Conservation (phyloP, 202 grass and related monocot species). For the Zoysia matrella region DNA sequence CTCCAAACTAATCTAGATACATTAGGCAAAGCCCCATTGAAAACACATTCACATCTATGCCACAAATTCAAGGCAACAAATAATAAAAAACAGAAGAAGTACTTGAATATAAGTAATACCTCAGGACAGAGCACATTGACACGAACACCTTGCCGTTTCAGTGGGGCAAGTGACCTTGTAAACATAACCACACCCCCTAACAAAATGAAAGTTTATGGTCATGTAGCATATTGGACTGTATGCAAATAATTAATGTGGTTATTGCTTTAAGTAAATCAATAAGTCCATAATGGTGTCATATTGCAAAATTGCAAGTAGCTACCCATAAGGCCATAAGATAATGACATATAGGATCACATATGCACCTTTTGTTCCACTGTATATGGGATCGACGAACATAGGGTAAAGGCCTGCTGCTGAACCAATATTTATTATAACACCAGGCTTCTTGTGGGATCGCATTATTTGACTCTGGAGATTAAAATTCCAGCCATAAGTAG, state of each 20-base stretch:
- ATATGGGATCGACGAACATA: constrained; percentile 69
- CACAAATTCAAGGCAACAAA: neutral
- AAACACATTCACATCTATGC: too few relatives aligned
- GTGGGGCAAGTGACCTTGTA: constrained; percentile 82
- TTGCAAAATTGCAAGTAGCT: constrained; percentile 6
- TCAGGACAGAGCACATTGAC: constrained; percentile 94
- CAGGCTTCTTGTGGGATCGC: constrained; percentile 76
- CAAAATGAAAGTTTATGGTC: constrained; percentile 41
- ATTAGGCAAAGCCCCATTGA: too few relatives aligned
- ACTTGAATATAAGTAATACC: constrained; percentile 56
- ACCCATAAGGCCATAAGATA: neutral
- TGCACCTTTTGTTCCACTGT: constrained; percentile 88
- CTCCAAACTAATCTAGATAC: too few relatives aligned
- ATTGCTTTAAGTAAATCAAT: constrained; percentile 27
- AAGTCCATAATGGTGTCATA: neutral
- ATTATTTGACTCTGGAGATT: constrained; percentile 82
- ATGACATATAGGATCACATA: constrained; percentile 21
- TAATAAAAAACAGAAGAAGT: constrained; percentile 17
- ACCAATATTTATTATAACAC: constrained; percentile 96
- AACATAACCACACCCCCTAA: constrained; percentile 94
- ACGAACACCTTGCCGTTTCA: constrained; percentile 82
- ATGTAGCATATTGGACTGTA: constrained; percentile 21
- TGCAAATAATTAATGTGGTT: constrained; percentile 7
- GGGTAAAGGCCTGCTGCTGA: constrained; percentile 95
- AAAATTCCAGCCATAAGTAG: constrained; percentile 34